Evolutionary conservation across 176 grass and related monocot genomes (phyloP), one percentile per base, ranked within the genome.

Genomic region (Puya raimondii): DNA sequence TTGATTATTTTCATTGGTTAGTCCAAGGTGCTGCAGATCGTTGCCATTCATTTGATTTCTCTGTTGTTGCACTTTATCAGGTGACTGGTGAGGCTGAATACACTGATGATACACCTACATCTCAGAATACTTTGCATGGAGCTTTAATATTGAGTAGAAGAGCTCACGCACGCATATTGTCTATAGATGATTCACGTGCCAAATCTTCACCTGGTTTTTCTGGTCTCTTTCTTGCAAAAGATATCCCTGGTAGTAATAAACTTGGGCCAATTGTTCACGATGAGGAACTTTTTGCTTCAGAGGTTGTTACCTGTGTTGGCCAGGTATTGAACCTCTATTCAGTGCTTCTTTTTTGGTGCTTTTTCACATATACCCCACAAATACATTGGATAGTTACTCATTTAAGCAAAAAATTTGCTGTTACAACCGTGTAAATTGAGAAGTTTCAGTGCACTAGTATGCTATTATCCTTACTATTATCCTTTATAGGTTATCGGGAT

Each of bases 51-150:
- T 76, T 76, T 73, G 27, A 48, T 74, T 70, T 58, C 80, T 73
- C n/a, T 72, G 81, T 6, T 47, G 48, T 27, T 86, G 80, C 74
- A 71, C 65, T 66, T 69, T 29, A 72, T 67, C 81, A 96, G 93
- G 93, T 96, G 27, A 96, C 88, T 73, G 93, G 93, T 80, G 89
- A 80, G 22, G 93, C 93, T 47, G 93, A 96, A 77, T 96, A 96
- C 75, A 80, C 80, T 68, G 93, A 92, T 66, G 93, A 96, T 63
- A 77, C 82, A 56, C 79, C 79, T 4, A 69, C 68, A 74, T 81
- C 88, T 76, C 79, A 86, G n/a, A 87, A 92, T 80, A 90, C 77
- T 50, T 80, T 96, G 77, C 86, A 96, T 81, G 93, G 81, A 78
- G 88, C 85, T 85, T 75, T 96, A 64, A 49, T 96, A n/a, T 71